Evolutionary conservation across 2,329 filamentous ascomycete genomes (phyloP).

Genomic region (Lizonia empirigonia): DNA sequence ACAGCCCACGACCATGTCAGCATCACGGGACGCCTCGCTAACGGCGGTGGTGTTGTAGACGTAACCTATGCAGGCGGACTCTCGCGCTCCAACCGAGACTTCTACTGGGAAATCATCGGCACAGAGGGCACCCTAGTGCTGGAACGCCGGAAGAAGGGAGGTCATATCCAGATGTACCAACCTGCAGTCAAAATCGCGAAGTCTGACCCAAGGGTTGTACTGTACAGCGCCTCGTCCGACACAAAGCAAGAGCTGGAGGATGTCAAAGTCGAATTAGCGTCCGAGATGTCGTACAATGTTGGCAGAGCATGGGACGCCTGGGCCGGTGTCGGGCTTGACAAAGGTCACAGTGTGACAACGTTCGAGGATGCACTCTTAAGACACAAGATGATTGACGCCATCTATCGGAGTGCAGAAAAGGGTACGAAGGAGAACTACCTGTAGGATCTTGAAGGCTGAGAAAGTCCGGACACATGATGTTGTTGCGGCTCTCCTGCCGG

Average conservation of each 20-base stretch:
- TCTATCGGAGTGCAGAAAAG: slow-evolving; percentile 41
- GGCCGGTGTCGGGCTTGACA: slow-evolving; percentile 44
- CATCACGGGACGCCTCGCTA: slow-evolving; percentile 27
- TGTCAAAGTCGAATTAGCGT: slow-evolving; percentile 58
- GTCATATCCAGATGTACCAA: slow-evolving; percentile 54
- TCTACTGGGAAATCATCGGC: slow-evolving; percentile 49
- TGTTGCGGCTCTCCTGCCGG: background rate
- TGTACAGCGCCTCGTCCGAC: slow-evolving; percentile 28
- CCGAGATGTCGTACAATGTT: slow-evolving; percentile 58
- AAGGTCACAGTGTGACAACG: slow-evolving; percentile 33
- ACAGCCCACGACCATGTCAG: slow-evolving; percentile 38
- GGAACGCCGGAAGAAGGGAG: slow-evolving; percentile 27
- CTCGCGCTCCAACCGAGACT: slow-evolving; percentile 31
- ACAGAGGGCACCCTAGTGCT: slow-evolving; percentile 44
- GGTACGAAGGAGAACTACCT: slow-evolving; percentile 40
- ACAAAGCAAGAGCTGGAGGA: slow-evolving; percentile 42
- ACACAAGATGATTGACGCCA: slow-evolving; percentile 47
- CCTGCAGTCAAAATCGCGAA: slow-evolving; percentile 32
- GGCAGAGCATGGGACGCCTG: slow-evolving; percentile 63
- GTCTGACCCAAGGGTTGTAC: slow-evolving; percentile 43
- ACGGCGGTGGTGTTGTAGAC: slow-evolving; percentile 33
- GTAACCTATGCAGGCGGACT: slow-evolving; percentile 30
- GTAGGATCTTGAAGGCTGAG: slow-evolving; percentile 1
- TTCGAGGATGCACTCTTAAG: slow-evolving; percentile 45
- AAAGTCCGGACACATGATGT: background rate